A percentile compares a stretch with the other conserved stretches of the same genome.
Conservation (phyloP, 345 rosid genomes). For the Kernera saxatilis region DNA sequence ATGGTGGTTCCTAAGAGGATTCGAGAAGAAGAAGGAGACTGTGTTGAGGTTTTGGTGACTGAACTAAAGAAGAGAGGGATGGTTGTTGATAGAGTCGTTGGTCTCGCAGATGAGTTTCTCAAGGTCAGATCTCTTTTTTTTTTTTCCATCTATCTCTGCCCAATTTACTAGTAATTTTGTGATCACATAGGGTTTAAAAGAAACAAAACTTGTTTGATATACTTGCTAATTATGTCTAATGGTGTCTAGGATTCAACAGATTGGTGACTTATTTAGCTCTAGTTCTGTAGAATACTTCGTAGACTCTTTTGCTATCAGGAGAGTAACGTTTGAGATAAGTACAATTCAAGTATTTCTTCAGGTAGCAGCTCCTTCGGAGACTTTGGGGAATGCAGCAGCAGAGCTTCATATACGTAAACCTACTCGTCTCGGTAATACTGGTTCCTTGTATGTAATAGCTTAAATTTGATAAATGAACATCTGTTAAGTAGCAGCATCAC, state of each 20-base stretch:
- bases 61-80: constrained; percentile 62
- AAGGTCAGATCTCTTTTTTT: constrained; percentile 42
- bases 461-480: not conserved
- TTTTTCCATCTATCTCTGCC: not conserved
- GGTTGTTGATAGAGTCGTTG: constrained; percentile 53
- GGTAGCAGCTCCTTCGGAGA: constrained; percentile 69
- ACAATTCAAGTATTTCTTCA: constrained; percentile 29
- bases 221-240: not conserved
- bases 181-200: not conserved
- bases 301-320: not conserved
- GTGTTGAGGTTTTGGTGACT: constrained; percentile 60
- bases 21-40: constrained; percentile 43
- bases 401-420: constrained; percentile 73
- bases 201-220: not conserved
- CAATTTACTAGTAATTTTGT: not conserved
- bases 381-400: constrained; percentile 68
- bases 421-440: constrained; percentile 55
- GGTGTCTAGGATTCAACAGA: not conserved
- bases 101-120: constrained; percentile 73
- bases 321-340: not conserved
- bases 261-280: not conserved
- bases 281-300: not conserved
- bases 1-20: constrained; percentile 62
- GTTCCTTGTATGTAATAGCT: not conserved
- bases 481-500: not conserved